Evolutionary conservation across 2,329 filamentous ascomycete genomes (phyloP).

Genomic region (Alternaria novae-zelandiae): DNA sequence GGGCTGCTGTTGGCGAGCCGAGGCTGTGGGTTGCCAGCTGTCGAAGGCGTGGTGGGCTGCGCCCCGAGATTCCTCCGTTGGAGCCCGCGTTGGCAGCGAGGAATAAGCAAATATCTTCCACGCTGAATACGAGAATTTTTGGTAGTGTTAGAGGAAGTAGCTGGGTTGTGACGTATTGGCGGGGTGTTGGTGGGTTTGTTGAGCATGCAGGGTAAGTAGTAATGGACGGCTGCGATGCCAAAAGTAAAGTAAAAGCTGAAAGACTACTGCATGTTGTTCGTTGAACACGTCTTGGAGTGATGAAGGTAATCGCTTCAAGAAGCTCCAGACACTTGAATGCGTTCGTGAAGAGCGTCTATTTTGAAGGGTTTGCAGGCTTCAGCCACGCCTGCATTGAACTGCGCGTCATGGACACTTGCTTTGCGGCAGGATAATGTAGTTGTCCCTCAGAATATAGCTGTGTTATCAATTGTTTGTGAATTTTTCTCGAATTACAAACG

Average conservation of each 20-base stretch:
- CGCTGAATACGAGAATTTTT: not conserved
- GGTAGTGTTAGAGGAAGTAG: not conserved
- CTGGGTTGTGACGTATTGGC: not conserved
- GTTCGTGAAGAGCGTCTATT: not conserved
- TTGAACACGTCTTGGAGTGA: not conserved
- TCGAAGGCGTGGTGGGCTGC: not conserved
- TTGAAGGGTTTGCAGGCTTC: not conserved
- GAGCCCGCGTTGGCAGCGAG: not conserved
- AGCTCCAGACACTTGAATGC: not conserved
- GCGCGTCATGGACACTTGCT: not conserved
- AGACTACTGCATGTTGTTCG: not conserved
- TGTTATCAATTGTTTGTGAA: conserved; percentile 9
- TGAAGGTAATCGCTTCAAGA: not conserved
- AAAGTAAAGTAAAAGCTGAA: not conserved
- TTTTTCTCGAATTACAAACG: conserved; percentile 13
- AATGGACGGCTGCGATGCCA: not conserved
- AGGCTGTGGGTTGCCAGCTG: not conserved
- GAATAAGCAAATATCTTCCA: not conserved
- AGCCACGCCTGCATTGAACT: not conserved
- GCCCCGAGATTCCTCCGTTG: not conserved
- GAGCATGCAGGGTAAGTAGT: not conserved
- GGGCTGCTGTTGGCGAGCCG: not conserved
- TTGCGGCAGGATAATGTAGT: not conserved
- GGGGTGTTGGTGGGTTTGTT: not conserved
- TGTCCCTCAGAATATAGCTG: not conserved